A percentile compares a stretch with the other conserved stretches of the same genome.
phyloP scores from a whole-genome alignment of 345 rosid species.

The Citrus australasica region DNA sequence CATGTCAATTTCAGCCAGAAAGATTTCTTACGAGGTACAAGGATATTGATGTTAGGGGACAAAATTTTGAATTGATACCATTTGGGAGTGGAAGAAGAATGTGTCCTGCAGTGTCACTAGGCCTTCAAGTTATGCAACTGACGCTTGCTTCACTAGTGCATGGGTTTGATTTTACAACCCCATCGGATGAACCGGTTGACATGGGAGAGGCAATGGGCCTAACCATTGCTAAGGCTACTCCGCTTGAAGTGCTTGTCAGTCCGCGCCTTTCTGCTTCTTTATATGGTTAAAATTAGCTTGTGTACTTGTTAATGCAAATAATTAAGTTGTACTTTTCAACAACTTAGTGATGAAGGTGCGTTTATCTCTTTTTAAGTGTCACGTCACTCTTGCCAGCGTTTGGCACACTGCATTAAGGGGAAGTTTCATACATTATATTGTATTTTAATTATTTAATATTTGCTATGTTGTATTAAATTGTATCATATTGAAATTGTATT shows the following conservation, averaged over 20 bases:
- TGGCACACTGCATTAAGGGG: too few relatives aligned
- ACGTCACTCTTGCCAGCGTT: rapidly evolving
- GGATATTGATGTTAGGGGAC: not conserved
- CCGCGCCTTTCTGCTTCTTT: not conserved
- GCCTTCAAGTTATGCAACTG: not conserved
- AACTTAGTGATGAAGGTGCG: not conserved
- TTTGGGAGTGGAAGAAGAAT: not conserved
- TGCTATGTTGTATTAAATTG: too few relatives aligned
- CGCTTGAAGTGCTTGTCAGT: not conserved
- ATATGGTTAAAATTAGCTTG: not conserved
- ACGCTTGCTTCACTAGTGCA: not conserved
- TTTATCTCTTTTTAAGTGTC: too few relatives aligned
- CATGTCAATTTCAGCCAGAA: not conserved
- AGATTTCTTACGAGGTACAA: not conserved
- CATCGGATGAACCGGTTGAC: not conserved
- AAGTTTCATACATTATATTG: too few relatives aligned
- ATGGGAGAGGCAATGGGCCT: not conserved
- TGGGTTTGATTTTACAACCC: not conserved
- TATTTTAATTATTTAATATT: too few relatives aligned
- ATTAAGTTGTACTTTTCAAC: not conserved
- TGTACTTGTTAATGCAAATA: not conserved
- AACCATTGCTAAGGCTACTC: not conserved
- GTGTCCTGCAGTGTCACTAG: not conserved
- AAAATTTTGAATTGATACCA: not conserved
- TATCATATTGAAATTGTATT: too few relatives aligned